Evolutionary conservation across 805 yeast species (phyloP), one percentile per base, ranked within the genome.

Genomic region (Metschnikowia continentalis): DNA sequence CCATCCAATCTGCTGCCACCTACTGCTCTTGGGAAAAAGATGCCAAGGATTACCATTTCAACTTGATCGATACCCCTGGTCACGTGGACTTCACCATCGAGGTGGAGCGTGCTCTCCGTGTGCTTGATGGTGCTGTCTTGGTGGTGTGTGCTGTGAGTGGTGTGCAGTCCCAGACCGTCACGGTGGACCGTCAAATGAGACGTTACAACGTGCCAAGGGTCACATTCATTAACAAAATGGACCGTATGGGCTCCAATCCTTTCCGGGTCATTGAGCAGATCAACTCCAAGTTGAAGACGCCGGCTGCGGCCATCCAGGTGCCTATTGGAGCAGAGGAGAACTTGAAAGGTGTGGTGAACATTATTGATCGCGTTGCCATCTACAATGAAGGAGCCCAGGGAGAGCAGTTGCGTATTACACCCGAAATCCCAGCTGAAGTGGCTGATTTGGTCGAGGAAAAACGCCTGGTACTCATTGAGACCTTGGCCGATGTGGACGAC

Each of bases 131-230:
- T 72, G 99, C 99, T 37, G 98, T 94, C 45, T 78, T 94, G 56
- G 98, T 94, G 49, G 97, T 94, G 17, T 94, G 99, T 79, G 99
- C 99, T 17, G 99, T 94, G 48, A 82, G 96, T 30, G 99, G 99
- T 65, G 99, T 94, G 43, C 99, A 94, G 72, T 90, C 97, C 1
- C 99, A 94, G 71, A 94, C 99, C 17, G 96, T 94, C 53, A 94
- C 99, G 38, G 99, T 94, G 43, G 99, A 94, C 70, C 86, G 99
- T 67, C 99, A 94, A 75, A 94, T 94, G 99, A 84, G 96, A 63
- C 85, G 99, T 68, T 94, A 94, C 73, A 90, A 94, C 66, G 96
- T 94, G 64, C 99, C 99, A 49, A 82, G 99, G 65, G 80, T 94
- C 48, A 92, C 99, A 8, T 94, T 94, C 65, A 88, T 94, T 70